Conservation (phyloP, 768 basidiomycete species). For the Agrocybe praecox region DNA sequence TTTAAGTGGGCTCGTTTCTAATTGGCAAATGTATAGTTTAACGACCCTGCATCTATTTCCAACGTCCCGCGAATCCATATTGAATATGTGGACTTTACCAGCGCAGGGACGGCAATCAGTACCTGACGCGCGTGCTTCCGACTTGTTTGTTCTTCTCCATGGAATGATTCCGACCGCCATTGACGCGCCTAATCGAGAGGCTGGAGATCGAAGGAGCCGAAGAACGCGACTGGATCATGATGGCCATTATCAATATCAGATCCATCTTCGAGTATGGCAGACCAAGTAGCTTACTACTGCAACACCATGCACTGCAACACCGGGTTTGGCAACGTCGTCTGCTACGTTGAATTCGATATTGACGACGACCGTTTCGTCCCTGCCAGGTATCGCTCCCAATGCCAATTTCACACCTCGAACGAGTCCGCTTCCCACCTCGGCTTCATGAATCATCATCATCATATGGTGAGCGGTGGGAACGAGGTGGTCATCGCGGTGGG, state of each 20-base stretch:
- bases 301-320: not conserved
- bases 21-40: conserved; percentile 55
- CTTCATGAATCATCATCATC: too few relatives aligned
- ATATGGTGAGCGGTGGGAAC: conserved; percentile 64
- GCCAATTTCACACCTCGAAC: too few relatives aligned
- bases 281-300: conserved; percentile 69
- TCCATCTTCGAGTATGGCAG: conserved; percentile 89
- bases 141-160: conserved; percentile 90
- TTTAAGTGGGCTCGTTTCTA: conserved; percentile 3
- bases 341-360: conserved; percentile 18
- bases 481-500: conserved; percentile 58
- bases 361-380: conserved; percentile 9
- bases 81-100: conserved; percentile 83
- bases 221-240: conserved; percentile 95
- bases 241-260: conserved; percentile 84
- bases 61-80: conserved; percentile 87
- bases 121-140: conserved; percentile 73
- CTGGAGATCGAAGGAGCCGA: conserved; percentile 80
- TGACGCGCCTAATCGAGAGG: conserved; percentile 86
- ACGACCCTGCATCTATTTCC: conserved; percentile 88
- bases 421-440: too few relatives aligned
- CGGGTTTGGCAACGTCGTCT: conserved; percentile 27
- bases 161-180: conserved; percentile 88
- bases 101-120: conserved; percentile 73
- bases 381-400: too few relatives aligned